Percentiles rank a stretch among this genome's conserved stretches.
These are phyloP conservation scores for Amphicarpaea edgeworthii DNA, from an alignment of 306 rosid genomes.

Conservation along the genomic window DNA sequence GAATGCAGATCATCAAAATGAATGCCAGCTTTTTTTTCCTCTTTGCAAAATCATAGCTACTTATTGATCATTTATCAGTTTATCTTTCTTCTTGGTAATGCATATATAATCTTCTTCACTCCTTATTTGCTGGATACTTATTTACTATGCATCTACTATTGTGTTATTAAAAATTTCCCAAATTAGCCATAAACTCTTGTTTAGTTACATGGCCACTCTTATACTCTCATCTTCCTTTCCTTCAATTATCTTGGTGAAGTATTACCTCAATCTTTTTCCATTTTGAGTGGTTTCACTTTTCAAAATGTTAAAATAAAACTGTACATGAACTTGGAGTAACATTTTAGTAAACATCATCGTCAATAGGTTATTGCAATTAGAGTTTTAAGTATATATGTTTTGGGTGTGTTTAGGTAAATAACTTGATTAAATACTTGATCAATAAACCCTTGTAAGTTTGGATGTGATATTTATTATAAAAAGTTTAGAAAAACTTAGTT, in stretches of 20 bases:
- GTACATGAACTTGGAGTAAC: background rate
- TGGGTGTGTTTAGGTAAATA: background rate
- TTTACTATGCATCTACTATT: background rate
- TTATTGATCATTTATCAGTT: background rate
- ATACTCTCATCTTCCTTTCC: background rate
- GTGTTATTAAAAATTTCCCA: background rate
- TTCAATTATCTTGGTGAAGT: background rate
- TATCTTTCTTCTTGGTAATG: background rate
- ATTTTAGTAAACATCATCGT: slow-evolving; percentile 1
- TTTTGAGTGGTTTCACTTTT: background rate
- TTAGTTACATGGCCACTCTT: background rate
- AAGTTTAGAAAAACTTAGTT: background rate
- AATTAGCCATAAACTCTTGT: background rate
- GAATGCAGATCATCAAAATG: background rate
- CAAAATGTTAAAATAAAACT: background rate
- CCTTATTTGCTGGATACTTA: background rate
- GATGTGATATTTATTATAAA: background rate
- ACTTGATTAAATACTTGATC: background rate
- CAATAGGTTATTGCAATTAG: background rate
- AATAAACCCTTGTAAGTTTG: background rate
- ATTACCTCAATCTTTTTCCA: slow-evolving; percentile 5
- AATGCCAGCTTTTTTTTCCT: background rate
- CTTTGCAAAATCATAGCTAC: background rate
- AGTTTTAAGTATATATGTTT: background rate
- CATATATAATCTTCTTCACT: background rate